phyloP scores from a whole-genome alignment of 352 stramenopile genomes.

The Globisporangium orthogonon region DNA sequence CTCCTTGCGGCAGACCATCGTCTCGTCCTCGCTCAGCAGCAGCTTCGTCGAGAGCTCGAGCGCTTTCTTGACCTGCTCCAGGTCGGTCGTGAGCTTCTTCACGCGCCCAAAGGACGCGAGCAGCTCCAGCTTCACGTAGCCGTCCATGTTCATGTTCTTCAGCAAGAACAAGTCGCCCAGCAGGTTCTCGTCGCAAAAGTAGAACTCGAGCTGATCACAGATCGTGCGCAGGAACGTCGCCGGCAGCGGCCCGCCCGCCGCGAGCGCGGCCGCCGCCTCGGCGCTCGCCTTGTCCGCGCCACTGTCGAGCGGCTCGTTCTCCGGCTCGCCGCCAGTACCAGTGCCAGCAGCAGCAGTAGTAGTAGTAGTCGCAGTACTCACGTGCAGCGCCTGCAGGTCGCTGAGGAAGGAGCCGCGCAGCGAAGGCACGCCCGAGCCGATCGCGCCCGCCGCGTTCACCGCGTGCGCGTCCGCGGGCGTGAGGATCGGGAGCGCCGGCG shows the following conservation, averaged over 20 bases:
- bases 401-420: conserved; percentile 20
- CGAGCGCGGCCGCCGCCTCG: conserved; percentile 10
- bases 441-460: conserved; percentile 40
- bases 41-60: conserved; percentile 83
- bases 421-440: conserved; percentile 46
- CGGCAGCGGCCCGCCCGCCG: conserved; percentile 35
- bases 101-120: conserved; percentile 79
- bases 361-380: conserved; percentile 13
- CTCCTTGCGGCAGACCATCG: conserved; percentile 84
- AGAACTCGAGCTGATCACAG: conserved; percentile 86
- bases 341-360: too few species aligned
- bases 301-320: conserved; percentile 33
- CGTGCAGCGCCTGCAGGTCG: conserved; percentile 44
- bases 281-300: conserved; percentile 18
- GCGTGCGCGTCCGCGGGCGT: conserved; percentile 20
- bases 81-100: conserved; percentile 83
- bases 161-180: conserved; percentile 79
- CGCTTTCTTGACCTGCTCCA: conserved; percentile 77
- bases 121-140: conserved; percentile 83
- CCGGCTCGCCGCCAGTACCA: conserved; percentile 18
- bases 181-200: conserved; percentile 87
- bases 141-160: conserved; percentile 88
- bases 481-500: conserved; percentile 45
- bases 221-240: conserved; percentile 83
- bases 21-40: conserved; percentile 75